A percentile compares a stretch with the other conserved stretches of the same genome.
Evolutionary conservation across 371 early-diverging fungal species (phyloP).

Genomic region (Rhizomucor pusillus): DNA sequence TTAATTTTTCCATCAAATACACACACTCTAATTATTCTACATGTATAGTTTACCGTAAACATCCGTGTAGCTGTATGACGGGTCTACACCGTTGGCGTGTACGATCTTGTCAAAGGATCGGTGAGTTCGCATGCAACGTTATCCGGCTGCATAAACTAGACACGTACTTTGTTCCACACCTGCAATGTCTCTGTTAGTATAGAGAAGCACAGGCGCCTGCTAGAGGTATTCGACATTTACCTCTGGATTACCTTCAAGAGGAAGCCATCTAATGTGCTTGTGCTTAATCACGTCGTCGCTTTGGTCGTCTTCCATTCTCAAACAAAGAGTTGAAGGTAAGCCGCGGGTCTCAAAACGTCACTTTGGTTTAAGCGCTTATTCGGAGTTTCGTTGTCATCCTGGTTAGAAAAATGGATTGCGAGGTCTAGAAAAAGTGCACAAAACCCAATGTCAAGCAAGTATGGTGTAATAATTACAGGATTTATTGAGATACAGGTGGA

Average conservation of each 20-base stretch:
- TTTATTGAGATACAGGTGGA: too few relatives aligned
- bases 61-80: conserved; percentile 49
- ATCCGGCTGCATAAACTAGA: background rate
- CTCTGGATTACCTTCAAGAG: conserved; percentile 79
- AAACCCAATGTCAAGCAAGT: too few relatives aligned
- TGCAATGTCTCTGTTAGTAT: conserved; percentile 8
- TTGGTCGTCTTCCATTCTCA: too few relatives aligned
- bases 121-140: background rate
- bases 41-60: conserved; percentile 31
- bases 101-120: conserved; percentile 28
- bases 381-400: too few relatives aligned
- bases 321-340: too few relatives aligned
- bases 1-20: background rate
- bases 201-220: background rate
- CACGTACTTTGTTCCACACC: conserved; percentile 58
- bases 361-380: too few relatives aligned
- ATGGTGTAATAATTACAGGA: too few relatives aligned
- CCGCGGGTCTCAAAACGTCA: too few relatives aligned
- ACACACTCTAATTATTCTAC: background rate
- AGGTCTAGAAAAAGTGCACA: too few relatives aligned
- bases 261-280: conserved; percentile 51
- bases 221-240: conserved; percentile 22
- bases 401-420: too few relatives aligned
- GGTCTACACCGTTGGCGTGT: conserved; percentile 49
- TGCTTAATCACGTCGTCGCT: too few relatives aligned